phyloP scores from a whole-genome alignment of 129 eudicot genomes.

The Lactuca sativa region DNA sequence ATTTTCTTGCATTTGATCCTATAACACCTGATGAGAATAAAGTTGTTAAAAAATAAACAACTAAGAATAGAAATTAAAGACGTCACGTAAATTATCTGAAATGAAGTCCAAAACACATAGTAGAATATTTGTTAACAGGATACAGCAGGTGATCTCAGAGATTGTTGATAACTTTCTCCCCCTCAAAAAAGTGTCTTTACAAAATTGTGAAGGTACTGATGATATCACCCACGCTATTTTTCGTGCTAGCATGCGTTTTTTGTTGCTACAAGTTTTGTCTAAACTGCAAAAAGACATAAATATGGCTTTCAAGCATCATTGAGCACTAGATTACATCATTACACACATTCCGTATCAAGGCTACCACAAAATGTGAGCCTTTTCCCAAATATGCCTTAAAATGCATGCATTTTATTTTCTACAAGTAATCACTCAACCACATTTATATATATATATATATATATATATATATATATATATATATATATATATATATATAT shows the following conservation, averaged over 20 bases:
- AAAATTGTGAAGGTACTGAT: neutral
- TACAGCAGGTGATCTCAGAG: neutral
- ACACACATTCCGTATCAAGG: neutral
- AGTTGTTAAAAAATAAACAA: neutral
- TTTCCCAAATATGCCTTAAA: neutral
- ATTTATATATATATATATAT: constrained; percentile 1
- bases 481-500: no score
- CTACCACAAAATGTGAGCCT: neutral
- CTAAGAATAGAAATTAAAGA: neutral
- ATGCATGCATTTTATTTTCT: neutral
- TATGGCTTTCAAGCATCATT: constrained; percentile 16
- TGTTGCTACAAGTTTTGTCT: constrained; percentile 30
- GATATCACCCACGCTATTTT: neutral
- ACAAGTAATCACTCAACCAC: constrained; percentile 9
- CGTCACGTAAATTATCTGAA: neutral
- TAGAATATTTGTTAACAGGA: neutral
- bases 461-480: no score
- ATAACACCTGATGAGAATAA: no score
- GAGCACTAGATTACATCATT: neutral
- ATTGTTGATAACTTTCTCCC: neutral
- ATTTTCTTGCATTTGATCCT: no score
- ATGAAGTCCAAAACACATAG: neutral
- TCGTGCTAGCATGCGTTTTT: constrained; percentile 25
- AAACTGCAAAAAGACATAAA: constrained; percentile 19
- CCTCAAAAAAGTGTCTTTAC: neutral